Evolutionary conservation across 768 basidiomycete species (phyloP).

Genomic region (Hydnum rufescens): DNA sequence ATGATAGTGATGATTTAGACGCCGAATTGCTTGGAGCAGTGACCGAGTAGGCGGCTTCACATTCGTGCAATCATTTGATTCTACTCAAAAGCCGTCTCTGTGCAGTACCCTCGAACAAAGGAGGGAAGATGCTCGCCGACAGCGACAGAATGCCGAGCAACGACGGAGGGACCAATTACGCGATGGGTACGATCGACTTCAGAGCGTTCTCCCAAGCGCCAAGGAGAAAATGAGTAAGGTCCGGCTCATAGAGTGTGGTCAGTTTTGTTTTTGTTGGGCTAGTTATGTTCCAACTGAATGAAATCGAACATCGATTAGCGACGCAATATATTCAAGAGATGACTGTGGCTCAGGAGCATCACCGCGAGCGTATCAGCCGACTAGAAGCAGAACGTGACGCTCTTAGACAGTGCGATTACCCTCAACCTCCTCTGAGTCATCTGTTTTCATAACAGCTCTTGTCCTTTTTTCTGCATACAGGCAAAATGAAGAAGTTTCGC

Average conservation of each 20-base stretch:
- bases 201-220: conserved; percentile 4
- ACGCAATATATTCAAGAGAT: background rate
- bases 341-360: background rate
- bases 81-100: background rate
- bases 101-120: background rate
- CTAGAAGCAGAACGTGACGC: background rate
- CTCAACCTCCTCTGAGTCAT: background rate
- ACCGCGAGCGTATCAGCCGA: background rate
- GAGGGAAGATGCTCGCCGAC: conserved; percentile 8
- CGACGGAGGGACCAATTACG: conserved; percentile 10
- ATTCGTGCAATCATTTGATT: background rate
- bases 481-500: background rate
- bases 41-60: background rate
- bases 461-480: background rate
- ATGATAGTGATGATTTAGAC: background rate
- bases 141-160: conserved; percentile 11
- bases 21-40: background rate
- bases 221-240: conserved; percentile 11
- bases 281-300: background rate
- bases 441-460: background rate
- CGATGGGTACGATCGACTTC: conserved; percentile 7
- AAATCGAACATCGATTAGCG: background rate
- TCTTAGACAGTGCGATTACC: background rate
- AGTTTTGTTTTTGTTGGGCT: background rate
- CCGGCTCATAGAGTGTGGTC: conserved; percentile 2